Evolutionary conservation across 495 filamentous ascomycete genomes (phyloP).

Genomic region (Trichoderma reesei): DNA sequence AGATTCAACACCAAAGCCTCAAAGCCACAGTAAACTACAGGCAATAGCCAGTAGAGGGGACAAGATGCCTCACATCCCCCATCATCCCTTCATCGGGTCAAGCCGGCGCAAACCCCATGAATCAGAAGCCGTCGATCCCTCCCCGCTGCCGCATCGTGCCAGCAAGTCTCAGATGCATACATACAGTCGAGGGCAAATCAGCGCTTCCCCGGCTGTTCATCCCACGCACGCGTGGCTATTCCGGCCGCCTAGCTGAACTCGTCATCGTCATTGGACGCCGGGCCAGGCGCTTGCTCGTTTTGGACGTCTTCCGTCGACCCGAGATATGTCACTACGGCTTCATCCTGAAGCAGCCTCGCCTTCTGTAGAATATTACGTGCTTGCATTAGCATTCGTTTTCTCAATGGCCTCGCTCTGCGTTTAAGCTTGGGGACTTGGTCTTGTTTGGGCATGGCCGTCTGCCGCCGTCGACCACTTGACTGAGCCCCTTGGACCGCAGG

Average conservation of each 20-base stretch:
- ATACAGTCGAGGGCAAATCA: background rate
- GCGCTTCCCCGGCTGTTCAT: background rate
- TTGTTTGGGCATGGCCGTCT: background rate
- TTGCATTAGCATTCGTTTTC: slow-evolving; percentile 19
- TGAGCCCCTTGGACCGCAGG: background rate
- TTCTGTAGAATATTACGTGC: slow-evolving; percentile 23
- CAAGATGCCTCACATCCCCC: background rate
- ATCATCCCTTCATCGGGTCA: background rate
- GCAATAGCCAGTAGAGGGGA: background rate
- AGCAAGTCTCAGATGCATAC: too few species aligned
- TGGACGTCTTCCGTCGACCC: slow-evolving; percentile 29
- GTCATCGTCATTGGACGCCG: slow-evolving; percentile 34
- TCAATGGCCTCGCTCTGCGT: background rate
- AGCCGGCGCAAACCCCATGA: slow-evolving; percentile 4
- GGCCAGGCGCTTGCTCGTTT: slow-evolving; percentile 24
- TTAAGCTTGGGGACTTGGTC: background rate
- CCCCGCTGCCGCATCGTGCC: too few species aligned
- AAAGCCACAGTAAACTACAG: too few species aligned
- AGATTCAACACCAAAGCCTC: background rate
- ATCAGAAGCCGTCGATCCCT: background rate
- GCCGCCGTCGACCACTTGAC: background rate
- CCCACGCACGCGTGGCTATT: slow-evolving; percentile 11
- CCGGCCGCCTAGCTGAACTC: slow-evolving; percentile 33
- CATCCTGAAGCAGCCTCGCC: slow-evolving; percentile 24
- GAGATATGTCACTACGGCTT: slow-evolving; percentile 35